Evolutionary conservation across 371 early-diverging fungal genomes (phyloP).

Genomic region (Mucor sp.): DNA sequence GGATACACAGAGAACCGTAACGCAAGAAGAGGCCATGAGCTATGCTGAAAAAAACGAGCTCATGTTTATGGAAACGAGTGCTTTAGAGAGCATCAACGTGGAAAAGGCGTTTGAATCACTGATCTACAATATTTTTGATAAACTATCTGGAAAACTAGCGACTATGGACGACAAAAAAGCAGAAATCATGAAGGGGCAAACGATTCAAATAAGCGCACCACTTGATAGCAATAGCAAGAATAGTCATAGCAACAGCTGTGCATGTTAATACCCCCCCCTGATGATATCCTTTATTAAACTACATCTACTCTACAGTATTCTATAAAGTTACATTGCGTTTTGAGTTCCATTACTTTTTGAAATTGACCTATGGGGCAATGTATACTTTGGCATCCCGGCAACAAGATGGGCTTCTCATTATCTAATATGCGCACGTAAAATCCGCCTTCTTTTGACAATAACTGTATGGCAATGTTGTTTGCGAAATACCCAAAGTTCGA

Average conservation of each 20-base stretch:
- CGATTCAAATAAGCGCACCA: slow-evolving; percentile 14
- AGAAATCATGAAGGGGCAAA: slow-evolving; percentile 18
- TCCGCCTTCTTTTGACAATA: background rate
- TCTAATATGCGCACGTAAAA: slow-evolving; percentile 13
- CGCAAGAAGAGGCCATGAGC: slow-evolving; percentile 77
- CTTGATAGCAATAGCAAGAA: background rate
- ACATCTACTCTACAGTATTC: background rate
- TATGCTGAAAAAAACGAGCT: slow-evolving; percentile 79
- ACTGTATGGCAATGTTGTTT: slow-evolving; percentile 12
- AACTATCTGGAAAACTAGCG: slow-evolving; percentile 13
- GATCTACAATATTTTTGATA: slow-evolving; percentile 19
- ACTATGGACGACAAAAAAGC: slow-evolving; percentile 24
- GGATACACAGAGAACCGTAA: slow-evolving; percentile 68
- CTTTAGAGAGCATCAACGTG: slow-evolving; percentile 84
- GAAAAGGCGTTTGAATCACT: slow-evolving; percentile 62
- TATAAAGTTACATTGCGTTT: background rate
- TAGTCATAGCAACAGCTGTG: background rate
- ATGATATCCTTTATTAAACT: background rate
- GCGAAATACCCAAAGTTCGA: slow-evolving; percentile 16
- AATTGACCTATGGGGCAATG: background rate
- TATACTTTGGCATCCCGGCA: background rate
- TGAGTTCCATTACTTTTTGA: background rate
- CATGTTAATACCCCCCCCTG: slow-evolving; percentile 10
- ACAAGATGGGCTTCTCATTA: slow-evolving; percentile 1
- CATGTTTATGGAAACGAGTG: slow-evolving; percentile 89